Conservation (phyloP, 768 basidiomycete genomes). For the Tulasnella sp. region DNA sequence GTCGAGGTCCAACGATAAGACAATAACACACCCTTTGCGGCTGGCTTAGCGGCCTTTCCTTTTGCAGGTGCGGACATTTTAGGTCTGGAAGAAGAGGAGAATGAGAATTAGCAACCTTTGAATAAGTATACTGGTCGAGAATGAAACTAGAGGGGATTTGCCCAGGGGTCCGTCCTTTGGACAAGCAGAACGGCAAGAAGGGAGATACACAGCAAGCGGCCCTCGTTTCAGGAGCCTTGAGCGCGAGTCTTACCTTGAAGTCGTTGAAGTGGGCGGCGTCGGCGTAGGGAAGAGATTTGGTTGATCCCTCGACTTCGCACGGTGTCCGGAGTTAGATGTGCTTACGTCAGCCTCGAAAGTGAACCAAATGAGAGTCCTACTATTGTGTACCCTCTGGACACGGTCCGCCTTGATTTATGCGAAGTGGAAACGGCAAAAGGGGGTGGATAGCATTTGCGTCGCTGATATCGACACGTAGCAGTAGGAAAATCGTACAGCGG, state of each 20-base stretch:
- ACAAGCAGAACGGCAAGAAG: neutral
- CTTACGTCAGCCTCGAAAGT: neutral
- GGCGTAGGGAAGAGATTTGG: slow-evolving; percentile 12
- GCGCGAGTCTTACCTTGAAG: neutral
- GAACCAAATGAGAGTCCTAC: too few species aligned
- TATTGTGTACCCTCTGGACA: neutral
- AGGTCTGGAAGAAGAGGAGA: neutral
- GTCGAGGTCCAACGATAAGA: neutral
- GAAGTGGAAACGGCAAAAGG: neutral
- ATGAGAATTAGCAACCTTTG: neutral
- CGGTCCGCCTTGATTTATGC: neutral
- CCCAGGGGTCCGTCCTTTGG: neutral
- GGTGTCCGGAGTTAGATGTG: slow-evolving; percentile 5
- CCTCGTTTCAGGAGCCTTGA: neutral
- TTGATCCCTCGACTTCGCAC: slow-evolving; percentile 15
- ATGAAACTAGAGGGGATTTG: neutral
- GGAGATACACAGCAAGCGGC: neutral
- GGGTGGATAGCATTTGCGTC: neutral
- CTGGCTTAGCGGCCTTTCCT: slow-evolving; percentile 25
- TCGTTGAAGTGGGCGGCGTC: slow-evolving; percentile 8
- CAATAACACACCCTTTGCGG: slow-evolving; percentile 21
- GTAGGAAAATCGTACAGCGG: neutral
- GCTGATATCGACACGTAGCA: neutral
- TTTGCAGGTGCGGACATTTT: slow-evolving; percentile 23
- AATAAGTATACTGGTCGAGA: neutral